These are phyloP conservation scores for Ceratocystis lukuohia DNA, from an alignment of 2,329 filamentous ascomycete species.

Conservation along the genomic window DNA sequence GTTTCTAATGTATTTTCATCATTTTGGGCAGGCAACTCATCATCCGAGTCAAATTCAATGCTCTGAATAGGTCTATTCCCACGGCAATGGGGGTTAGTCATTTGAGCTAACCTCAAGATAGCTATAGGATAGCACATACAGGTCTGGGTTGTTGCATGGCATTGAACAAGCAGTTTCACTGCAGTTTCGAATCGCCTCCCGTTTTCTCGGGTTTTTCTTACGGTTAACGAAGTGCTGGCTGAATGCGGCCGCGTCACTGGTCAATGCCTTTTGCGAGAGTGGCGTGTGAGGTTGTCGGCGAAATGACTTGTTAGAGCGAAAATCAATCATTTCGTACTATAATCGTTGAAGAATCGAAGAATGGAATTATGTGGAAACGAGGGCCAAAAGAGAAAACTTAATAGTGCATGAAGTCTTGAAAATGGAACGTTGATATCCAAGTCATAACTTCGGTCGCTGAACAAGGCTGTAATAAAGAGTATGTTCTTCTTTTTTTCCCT, in stretches of 20 bases:
- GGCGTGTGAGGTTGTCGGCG: neutral
- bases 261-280: neutral
- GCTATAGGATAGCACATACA: neutral
- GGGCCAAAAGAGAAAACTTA: neutral
- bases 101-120: neutral
- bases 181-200: neutral
- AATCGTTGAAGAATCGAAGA: neutral
- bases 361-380: neutral
- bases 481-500: too few relatives aligned
- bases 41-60: constrained; percentile 3
- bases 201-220: neutral
- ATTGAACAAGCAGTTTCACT: neutral
- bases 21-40: neutral
- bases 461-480: too few relatives aligned
- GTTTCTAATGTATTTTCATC: neutral
- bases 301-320: neutral
- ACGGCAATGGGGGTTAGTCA: neutral
- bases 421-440: too few relatives aligned
- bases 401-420: neutral
- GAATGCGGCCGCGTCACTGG: neutral
- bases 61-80: neutral
- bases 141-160: neutral
- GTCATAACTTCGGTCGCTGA: too few relatives aligned
- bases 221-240: constrained; percentile 6
- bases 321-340: neutral